These are phyloP conservation scores for Rhodotorula sp. DNA, from an alignment of 1,284 basidiomycete species.

Conservation along the genomic window DNA sequence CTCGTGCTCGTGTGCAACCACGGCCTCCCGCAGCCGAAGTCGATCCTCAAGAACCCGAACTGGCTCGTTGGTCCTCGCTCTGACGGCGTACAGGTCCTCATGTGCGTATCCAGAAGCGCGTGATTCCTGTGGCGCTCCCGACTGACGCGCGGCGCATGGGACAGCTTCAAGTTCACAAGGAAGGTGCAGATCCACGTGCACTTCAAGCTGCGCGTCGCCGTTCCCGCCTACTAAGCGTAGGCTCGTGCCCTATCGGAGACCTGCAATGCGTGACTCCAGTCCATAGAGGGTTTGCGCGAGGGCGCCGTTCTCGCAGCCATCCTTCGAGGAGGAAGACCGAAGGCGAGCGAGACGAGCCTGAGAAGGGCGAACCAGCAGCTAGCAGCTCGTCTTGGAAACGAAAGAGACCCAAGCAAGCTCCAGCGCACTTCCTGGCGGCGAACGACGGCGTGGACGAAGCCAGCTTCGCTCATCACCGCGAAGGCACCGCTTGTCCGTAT, in stretches of 20 bases:
- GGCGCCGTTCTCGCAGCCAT: no score
- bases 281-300: no score
- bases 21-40: background rate
- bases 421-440: no score
- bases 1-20: background rate
- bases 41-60: background rate
- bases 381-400: no score
- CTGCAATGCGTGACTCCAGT: no score
- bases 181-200: conserved; percentile 1
- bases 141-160: no score
- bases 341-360: background rate
- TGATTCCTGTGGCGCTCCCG: no score
- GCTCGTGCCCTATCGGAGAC: no score
- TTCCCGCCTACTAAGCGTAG: background rate
- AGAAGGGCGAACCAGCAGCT: background rate
- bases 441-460: no score
- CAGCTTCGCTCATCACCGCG: no score
- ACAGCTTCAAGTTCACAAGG: background rate
- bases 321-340: background rate
- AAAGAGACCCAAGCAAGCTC: no score
- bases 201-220: background rate
- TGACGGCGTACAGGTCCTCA: background rate
- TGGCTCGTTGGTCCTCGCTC: conserved; percentile 5
- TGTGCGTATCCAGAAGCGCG: background rate
- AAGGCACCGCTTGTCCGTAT: no score